phyloP scores from a whole-genome alignment of 2,329 filamentous ascomycete species.

The Fusarium oxysporum region DNA sequence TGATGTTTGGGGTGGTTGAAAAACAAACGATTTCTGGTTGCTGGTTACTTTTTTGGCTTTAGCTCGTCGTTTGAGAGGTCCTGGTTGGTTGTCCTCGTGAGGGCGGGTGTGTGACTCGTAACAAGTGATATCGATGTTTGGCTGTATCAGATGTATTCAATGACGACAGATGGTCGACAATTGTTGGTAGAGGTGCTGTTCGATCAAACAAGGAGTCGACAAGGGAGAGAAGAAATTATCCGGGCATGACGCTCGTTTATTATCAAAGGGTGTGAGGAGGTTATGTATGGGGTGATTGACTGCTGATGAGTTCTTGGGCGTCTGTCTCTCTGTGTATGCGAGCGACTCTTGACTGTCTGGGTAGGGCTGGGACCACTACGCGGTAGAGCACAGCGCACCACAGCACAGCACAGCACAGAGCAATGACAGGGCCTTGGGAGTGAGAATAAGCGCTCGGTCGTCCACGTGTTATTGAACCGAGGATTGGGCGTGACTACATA shows the following conservation, averaged over 20 bases:
- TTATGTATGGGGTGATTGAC: constrained; percentile 34
- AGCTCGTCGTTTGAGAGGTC: constrained; percentile 13
- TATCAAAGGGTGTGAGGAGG: constrained; percentile 21
- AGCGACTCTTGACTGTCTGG: constrained; percentile 18
- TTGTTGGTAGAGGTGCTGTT: background rate
- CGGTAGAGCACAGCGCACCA: constrained; percentile 2
- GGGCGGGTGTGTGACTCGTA: constrained; percentile 36
- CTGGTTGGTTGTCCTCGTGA: constrained; percentile 33
- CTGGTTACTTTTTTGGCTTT: constrained; percentile 29
- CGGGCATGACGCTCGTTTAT: constrained; percentile 41
- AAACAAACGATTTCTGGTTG: constrained; percentile 29
- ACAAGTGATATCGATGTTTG: constrained; percentile 22
- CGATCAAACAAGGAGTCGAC: constrained; percentile 10
- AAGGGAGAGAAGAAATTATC: constrained; percentile 15
- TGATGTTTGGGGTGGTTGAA: constrained; percentile 24
- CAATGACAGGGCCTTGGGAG: constrained; percentile 5
- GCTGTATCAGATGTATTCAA: constrained; percentile 4
- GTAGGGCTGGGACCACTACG: constrained; percentile 21
- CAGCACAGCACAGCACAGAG: constrained; percentile 4
- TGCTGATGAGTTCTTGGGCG: constrained; percentile 28
- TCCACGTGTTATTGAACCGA: constrained; percentile 48
- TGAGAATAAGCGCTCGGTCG: constrained; percentile 35
- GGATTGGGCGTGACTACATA: constrained; percentile 46
- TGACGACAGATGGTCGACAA: background rate
- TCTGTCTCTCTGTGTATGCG: background rate